Percentiles rank a stretch among this genome's conserved stretches.
These are phyloP conservation scores for Betula pendula DNA, from an alignment of 306 rosid genomes.

Conservation along the genomic window DNA sequence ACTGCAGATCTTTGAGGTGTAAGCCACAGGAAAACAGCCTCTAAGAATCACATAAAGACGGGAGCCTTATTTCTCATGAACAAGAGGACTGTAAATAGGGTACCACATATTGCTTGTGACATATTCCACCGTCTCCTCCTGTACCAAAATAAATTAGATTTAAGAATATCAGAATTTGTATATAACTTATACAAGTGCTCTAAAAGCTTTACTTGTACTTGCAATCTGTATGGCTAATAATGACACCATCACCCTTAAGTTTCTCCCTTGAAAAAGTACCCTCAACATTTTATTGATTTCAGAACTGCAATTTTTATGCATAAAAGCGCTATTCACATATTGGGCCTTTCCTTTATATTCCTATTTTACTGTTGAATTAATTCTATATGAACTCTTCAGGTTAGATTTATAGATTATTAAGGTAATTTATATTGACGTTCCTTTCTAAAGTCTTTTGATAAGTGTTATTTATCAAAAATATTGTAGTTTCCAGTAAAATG, in stretches of 20 bases:
- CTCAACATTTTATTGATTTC: not conserved
- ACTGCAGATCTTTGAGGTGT: conserved; percentile 18
- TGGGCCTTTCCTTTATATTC: not conserved
- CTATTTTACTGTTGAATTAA: not conserved
- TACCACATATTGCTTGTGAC: conserved; percentile 71
- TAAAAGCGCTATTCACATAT: not conserved
- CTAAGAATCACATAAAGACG: not conserved
- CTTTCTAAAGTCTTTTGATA: not conserved
- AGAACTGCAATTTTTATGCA: not conserved
- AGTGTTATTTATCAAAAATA: conserved; percentile 3
- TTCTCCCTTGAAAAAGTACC: not conserved
- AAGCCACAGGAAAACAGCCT: conserved; percentile 17
- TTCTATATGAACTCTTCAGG: not conserved
- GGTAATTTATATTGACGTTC: not conserved
- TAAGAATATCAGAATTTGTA: too few species aligned
- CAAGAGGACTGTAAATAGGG: conserved; percentile 82
- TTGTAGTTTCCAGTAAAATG: not conserved
- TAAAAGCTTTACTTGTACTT: not conserved
- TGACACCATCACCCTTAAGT: not conserved
- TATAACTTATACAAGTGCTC: not conserved
- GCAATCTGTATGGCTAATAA: not conserved
- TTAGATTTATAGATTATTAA: not conserved
- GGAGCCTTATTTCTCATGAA: conserved; percentile 61
- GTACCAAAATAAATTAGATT: conserved; percentile 35
- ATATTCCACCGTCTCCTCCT: conserved; percentile 69